Conservation (phyloP, 441 rosid genomes). For the Pelargonium australe region DNA sequence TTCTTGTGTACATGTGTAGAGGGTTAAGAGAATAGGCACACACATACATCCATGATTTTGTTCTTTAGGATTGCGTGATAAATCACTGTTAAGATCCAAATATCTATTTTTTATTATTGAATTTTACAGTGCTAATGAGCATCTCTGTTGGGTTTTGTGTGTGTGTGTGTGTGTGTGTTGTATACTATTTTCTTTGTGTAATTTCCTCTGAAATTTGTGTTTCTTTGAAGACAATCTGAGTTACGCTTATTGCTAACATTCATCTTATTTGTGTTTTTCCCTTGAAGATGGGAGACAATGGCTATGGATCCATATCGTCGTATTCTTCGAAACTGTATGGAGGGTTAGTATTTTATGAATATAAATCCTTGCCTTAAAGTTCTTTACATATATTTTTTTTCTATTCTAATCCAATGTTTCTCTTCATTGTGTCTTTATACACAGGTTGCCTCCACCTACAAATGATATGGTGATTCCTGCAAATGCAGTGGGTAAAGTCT, state of each 20-base stretch:
- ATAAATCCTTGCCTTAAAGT: constrained; percentile 1
- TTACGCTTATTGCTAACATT: constrained; percentile 5
- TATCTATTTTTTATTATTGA: no score
- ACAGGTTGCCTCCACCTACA: constrained; percentile 56
- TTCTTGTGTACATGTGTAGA: no score
- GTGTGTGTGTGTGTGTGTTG: no score
- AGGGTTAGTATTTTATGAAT: constrained; percentile 48
- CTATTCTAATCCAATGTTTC: constrained; percentile 11
- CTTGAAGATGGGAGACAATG: constrained; percentile 55
- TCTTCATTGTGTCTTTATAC: constrained; percentile 13
- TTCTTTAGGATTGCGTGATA: no score
- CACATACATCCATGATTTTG: no score
- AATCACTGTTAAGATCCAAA: no score
- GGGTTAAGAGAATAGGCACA: no score
- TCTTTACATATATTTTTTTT: constrained; percentile 9
- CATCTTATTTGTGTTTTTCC: constrained; percentile 9
- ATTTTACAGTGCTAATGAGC: no score
- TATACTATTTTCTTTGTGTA: background rate
- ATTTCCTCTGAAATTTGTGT: constrained; percentile 1
- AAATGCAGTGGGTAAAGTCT: constrained; percentile 73
- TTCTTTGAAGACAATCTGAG: background rate
- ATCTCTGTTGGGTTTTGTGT: no score
- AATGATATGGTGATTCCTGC: constrained; percentile 78
- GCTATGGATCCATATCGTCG: constrained; percentile 59
- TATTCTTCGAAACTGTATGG: constrained; percentile 64